Evolutionary conservation across 225 moss, liverwort and hornwort genomes (phyloP).

Genomic region (Bryum argenteum): DNA sequence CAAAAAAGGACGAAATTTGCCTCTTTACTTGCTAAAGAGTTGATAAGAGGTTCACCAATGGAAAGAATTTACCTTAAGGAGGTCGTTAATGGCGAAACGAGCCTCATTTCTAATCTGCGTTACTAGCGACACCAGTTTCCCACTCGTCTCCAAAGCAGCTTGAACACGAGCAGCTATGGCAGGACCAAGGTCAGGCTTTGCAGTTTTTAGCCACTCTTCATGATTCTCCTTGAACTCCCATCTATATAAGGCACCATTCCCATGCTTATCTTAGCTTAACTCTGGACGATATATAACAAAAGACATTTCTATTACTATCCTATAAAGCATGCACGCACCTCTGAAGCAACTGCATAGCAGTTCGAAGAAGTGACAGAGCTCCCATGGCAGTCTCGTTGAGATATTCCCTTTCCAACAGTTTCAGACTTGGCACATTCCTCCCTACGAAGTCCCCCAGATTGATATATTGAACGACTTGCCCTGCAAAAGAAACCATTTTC

Average conservation of each 20-base stretch:
- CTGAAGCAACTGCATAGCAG: conserved; percentile 79
- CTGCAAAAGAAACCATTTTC: conserved; percentile 38
- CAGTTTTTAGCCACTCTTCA: conserved; percentile 71
- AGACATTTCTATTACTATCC: not conserved
- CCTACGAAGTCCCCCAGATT: conserved; percentile 79
- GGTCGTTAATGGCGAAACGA: conserved; percentile 81
- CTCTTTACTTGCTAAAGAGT: not conserved
- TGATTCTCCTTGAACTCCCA: conserved; percentile 92
- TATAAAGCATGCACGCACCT: conserved; percentile 51
- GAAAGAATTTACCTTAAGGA: conserved; percentile 71
- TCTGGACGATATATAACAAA: not conserved
- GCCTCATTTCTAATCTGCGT: conserved; percentile 76
- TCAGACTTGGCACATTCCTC: conserved; percentile 72
- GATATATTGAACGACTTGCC: conserved; percentile 78
- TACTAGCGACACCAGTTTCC: conserved; percentile 63
- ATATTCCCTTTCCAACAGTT: conserved; percentile 56
- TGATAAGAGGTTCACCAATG: not conserved
- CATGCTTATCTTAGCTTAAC: not conserved
- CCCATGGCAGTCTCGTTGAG: conserved; percentile 60
- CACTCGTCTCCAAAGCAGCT: conserved; percentile 59
- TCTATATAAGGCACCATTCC: conserved; percentile 40
- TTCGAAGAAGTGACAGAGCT: conserved; percentile 65
- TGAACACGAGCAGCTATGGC: conserved; percentile 64
- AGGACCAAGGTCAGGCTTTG: conserved; percentile 70
- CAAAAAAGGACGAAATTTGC: not conserved